Base-by-base conservation (phyloP, 805 yeast genomes). In the Danielozyma ontarioensis region DNA sequence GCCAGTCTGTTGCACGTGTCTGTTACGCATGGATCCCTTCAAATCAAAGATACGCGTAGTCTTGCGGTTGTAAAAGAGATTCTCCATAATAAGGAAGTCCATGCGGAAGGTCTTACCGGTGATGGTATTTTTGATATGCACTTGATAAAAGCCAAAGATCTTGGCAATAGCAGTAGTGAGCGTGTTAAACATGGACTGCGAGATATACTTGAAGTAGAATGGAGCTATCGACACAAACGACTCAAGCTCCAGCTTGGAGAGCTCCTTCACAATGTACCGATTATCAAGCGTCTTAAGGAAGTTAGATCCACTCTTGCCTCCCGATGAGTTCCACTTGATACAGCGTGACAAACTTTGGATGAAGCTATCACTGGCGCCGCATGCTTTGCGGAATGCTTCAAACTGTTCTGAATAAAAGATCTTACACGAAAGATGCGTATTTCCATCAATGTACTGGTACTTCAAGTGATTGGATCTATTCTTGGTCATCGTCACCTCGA, bases 1-100 rank as follows among this genome's bases (percentile, higher is more conserved):
- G 5, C 98, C 98, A 0, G 98, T 94, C 55, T 90, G 96, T 46
- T 89, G 83, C 24, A 90, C 98, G 50, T 90, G 97, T 44, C 99
- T 71, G 57, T 93, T 93, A 41, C 98, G 69, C 97, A 93, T 93
- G 0, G 97, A 89, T 0, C 99, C 99, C 57, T 93, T 93, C 57
- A 93, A 72, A 58, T 93, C 99, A 60, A 93, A 93, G 29, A 90
- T 88, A 42, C 97, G 65, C 11, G 86, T 70, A 37, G 89, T 83
- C 45, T 81, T 82, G 35, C 80, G 72, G 44, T 84, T 83, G 56
- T 88, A 90, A 51, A 93, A 93, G 37, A 93, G 62, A 53, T 93
- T 93, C 61, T 93, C 99, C 96, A 89, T 90, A 25, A 93, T 89
- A 40, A 94, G 70, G 16, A 90, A 83, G 57, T 93, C 96, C 81